A percentile compares a stretch with the other conserved stretches of the same genome.
Evolutionary conservation across 306 rosid species (phyloP).

Genomic region (Dryas alaskensis): DNA sequence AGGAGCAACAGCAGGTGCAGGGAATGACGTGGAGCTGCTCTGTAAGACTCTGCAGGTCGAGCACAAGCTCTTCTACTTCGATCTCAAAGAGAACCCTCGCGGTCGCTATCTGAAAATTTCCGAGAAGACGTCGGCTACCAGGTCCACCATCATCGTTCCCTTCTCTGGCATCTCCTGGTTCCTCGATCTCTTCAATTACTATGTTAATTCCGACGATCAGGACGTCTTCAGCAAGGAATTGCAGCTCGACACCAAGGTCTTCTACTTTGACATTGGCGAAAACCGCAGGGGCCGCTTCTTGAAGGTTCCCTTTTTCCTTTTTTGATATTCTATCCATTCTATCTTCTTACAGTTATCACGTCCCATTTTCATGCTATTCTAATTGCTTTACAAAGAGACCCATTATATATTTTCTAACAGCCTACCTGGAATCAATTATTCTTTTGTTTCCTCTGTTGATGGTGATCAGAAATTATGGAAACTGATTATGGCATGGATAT

Average conservation of each 20-base stretch:
- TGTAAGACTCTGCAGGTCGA: slow-evolving; percentile 98
- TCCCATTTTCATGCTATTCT: background rate
- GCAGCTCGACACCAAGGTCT: slow-evolving; percentile 95
- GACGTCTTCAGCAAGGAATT: slow-evolving; percentile 96
- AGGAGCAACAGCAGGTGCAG: slow-evolving; percentile 30
- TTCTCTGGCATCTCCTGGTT: slow-evolving; percentile 96
- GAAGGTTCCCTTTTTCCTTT: slow-evolving; percentile 50
- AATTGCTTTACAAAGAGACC: background rate
- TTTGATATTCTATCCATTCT: no score
- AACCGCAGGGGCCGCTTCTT: slow-evolving; percentile 98
- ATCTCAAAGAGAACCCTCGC: slow-evolving; percentile 98
- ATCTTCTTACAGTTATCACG: no score
- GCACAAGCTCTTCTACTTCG: slow-evolving; percentile 97
- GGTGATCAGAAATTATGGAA: background rate
- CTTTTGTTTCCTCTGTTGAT: background rate
- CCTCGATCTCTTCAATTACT: slow-evolving; percentile 97
- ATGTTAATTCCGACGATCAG: slow-evolving; percentile 84
- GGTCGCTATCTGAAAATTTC: slow-evolving; percentile 96
- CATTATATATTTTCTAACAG: background rate
- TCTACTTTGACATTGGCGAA: slow-evolving; percentile 98
- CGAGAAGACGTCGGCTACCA: slow-evolving; percentile 94
- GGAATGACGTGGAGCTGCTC: slow-evolving; percentile 83
- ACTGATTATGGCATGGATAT: background rate
- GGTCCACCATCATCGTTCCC: slow-evolving; percentile 99
- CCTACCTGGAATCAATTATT: background rate